A percentile compares a stretch with the other conserved stretches of the same genome.
Evolutionary conservation across 495 filamentous ascomycete genomes (phyloP).

Genomic region (Collariella sp.): DNA sequence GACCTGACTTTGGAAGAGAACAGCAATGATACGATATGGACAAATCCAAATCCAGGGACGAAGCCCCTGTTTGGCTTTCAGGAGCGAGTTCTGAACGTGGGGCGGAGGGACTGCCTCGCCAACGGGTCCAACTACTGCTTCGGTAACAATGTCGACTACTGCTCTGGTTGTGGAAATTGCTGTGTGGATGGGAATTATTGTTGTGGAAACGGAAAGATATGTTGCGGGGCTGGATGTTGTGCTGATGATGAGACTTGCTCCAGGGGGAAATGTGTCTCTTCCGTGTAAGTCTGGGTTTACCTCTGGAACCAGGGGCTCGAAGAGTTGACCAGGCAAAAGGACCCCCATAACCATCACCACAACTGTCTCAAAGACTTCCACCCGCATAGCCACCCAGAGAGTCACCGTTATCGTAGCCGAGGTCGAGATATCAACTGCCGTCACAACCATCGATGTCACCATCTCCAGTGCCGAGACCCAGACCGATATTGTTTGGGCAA

Average conservation of each 20-base stretch:
- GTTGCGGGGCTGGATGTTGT: constrained; percentile 28
- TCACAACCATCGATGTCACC: constrained; percentile 21
- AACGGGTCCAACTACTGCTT: constrained; percentile 33
- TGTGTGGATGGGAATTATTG: constrained; percentile 22
- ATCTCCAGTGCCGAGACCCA: constrained; percentile 21
- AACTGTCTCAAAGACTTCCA: constrained; percentile 14
- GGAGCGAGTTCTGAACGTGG: constrained; percentile 11
- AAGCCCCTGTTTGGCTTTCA: constrained; percentile 13
- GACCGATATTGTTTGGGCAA: constrained; percentile 20
- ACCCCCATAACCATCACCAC: constrained; percentile 17
- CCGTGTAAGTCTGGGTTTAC: constrained; percentile 15
- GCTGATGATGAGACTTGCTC: constrained; percentile 21
- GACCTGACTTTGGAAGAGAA: neutral
- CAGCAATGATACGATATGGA: neutral
- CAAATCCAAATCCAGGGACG: constrained; percentile 14
- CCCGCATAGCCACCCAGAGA: constrained; percentile 15
- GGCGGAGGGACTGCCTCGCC: constrained; percentile 22
- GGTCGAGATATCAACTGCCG: constrained; percentile 19
- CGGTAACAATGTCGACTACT: constrained; percentile 20
- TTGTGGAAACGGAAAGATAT: constrained; percentile 16
- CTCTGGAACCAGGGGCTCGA: neutral
- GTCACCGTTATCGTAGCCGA: constrained; percentile 21
- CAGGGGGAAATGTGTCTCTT: constrained; percentile 19
- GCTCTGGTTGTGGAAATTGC: constrained; percentile 23
- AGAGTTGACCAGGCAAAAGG: constrained; percentile 7